These are phyloP conservation scores for Talaromyces liani DNA, from an alignment of 495 filamentous ascomycete genomes.

Conservation along the genomic window DNA sequence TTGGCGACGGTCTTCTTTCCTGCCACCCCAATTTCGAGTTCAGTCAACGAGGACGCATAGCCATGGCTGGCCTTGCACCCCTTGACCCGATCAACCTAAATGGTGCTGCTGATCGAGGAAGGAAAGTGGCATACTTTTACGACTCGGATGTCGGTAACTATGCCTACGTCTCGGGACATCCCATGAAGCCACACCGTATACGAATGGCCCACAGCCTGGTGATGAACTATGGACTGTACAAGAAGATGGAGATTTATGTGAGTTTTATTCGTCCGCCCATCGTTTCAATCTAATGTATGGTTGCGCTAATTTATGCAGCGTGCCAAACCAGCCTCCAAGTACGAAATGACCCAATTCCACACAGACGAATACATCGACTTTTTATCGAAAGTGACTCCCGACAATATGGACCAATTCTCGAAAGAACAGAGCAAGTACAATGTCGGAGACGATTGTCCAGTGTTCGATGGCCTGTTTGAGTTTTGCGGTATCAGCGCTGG, in stretches of 20 bases:
- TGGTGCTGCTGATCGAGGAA: slow-evolving; percentile 45
- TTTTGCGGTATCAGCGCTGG: slow-evolving; percentile 98
- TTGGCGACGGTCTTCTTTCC: background rate
- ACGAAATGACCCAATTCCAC: slow-evolving; percentile 99
- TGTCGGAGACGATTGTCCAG: slow-evolving; percentile 94
- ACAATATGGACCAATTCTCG: slow-evolving; percentile 93
- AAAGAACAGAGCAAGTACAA: slow-evolving; percentile 97
- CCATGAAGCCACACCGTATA: slow-evolving; percentile 99
- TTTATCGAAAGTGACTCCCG: slow-evolving; percentile 88
- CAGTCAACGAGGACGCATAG: background rate
- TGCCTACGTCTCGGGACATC: slow-evolving; percentile 95
- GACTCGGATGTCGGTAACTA: slow-evolving; percentile 96
- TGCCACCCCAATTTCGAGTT: background rate
- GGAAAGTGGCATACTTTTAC: slow-evolving; percentile 93
- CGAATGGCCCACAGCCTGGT: slow-evolving; percentile 93
- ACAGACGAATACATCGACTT: slow-evolving; percentile 99
- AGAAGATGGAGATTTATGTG: slow-evolving; percentile 98
- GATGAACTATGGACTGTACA: slow-evolving; percentile 98
- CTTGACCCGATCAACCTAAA: slow-evolving; percentile 44
- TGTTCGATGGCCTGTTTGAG: slow-evolving; percentile 96
- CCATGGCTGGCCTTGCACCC: slow-evolving; percentile 42
- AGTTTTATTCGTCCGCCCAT: slow-evolving; percentile 24
- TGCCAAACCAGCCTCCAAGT: slow-evolving; percentile 90
- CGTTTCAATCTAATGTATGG: background rate
- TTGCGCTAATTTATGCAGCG: slow-evolving; percentile 51